A percentile compares a stretch with the other conserved stretches of the same genome.
These are phyloP conservation scores for Kingdonia uniflora DNA, from an alignment of 164 flowering plant species.

Conservation along the genomic window DNA sequence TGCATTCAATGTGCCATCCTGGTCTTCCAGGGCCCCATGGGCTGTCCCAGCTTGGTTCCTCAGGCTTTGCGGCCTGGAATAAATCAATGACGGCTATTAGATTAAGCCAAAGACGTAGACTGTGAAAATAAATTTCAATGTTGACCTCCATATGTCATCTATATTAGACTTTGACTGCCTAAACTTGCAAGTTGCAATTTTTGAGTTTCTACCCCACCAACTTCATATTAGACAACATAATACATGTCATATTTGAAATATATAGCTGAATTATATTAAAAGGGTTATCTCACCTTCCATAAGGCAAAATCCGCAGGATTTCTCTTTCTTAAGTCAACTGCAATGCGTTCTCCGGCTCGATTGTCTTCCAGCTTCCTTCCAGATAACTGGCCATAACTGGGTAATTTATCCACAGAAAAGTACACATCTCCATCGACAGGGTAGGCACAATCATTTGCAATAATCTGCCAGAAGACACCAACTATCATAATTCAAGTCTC, in stretches of 20 bases:
- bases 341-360: conserved; percentile 85
- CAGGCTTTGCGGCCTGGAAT: conserved; percentile 82
- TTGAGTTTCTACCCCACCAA: no score
- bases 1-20: conserved; percentile 99
- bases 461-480: conserved; percentile 42
- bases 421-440: conserved; percentile 79
- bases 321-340: conserved; percentile 63
- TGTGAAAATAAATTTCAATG: no score
- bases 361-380: conserved; percentile 68
- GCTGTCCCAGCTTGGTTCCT: conserved; percentile 88
- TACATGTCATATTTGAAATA: no score
- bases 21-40: conserved; percentile 99
- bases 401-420: conserved; percentile 66
- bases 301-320: conserved; percentile 91
- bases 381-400: conserved; percentile 69
- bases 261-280: no score
- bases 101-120: neutral
- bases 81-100: neutral
- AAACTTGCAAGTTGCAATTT: no score
- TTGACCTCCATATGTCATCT: no score
- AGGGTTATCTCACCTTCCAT: conserved; percentile 62
- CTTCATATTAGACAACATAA: no score
- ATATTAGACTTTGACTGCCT: no score
- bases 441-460: conserved; percentile 61
- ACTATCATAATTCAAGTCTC: neutral